Conservation (phyloP, 345 rosid genomes). For the Cardamine occulta region DNA sequence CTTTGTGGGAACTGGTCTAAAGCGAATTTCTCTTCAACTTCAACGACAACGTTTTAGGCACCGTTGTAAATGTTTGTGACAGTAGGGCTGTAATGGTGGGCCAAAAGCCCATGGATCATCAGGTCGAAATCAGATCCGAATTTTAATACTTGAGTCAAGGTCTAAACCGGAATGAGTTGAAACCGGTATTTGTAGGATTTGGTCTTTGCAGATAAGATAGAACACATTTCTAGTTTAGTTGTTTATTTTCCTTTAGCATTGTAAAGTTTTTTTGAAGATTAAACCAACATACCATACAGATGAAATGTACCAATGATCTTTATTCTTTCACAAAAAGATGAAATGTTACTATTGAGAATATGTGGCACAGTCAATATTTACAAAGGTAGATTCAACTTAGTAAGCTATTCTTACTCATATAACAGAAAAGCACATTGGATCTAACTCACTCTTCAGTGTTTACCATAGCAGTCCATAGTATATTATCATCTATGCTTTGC, state of each 20-base stretch:
- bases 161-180: neutral
- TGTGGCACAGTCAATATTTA: conserved; percentile 8
- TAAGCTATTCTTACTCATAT: conserved; percentile 4
- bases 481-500: conserved; percentile 56
- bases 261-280: neutral
- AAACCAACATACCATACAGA: neutral
- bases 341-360: neutral
- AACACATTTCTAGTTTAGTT: neutral
- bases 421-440: conserved; percentile 8
- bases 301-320: neutral
- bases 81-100: conserved; percentile 11
- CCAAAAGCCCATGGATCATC: conserved; percentile 4
- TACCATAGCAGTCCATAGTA: neutral
- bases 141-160: neutral
- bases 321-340: neutral
- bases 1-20: conserved; percentile 14
- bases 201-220: neutral
- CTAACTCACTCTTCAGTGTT: neutral
- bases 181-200: neutral
- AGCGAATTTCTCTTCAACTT: neutral
- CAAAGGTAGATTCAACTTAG: conserved; percentile 12
- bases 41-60: neutral
- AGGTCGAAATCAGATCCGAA: neutral
- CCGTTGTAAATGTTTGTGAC: neutral
- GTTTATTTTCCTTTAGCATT: neutral